Percentiles rank a stretch among this genome's conserved stretches.
These are phyloP conservation scores for Tetrapisispora nanseiensis DNA, from an alignment of 805 yeast genomes.

Conservation along the genomic window DNA sequence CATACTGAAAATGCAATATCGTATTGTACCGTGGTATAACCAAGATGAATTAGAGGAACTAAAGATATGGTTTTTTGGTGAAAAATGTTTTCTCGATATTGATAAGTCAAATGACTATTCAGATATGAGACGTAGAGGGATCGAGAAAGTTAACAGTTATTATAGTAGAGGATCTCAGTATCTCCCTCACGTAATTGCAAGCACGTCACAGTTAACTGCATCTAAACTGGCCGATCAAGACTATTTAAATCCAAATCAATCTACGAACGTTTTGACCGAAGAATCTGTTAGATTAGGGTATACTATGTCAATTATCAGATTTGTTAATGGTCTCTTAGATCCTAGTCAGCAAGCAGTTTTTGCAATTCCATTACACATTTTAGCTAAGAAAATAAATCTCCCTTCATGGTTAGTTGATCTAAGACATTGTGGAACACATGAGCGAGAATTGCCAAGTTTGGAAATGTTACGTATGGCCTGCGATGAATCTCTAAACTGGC, in stretches of 20 bases:
- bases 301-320: conserved; percentile 66
- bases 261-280: conserved; percentile 11
- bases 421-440: conserved; percentile 89
- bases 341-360: conserved; percentile 69
- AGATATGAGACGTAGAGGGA: conserved; percentile 34
- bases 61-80: conserved; percentile 44
- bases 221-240: conserved; percentile 36
- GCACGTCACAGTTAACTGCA: conserved; percentile 51
- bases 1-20: conserved; percentile 19
- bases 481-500: conserved; percentile 62
- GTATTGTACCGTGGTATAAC: conserved; percentile 32
- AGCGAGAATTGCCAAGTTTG: conserved; percentile 56
- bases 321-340: conserved; percentile 87
- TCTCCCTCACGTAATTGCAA: conserved; percentile 63
- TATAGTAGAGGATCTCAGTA: conserved; percentile 43
- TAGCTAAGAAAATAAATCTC: conserved; percentile 59
- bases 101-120: not conserved
- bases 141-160: conserved; percentile 44
- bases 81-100: conserved; percentile 9
- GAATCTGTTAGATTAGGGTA: conserved; percentile 41
- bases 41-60: conserved; percentile 37
- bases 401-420: conserved; percentile 83
- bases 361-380: conserved; percentile 67
- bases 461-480: conserved; percentile 55
- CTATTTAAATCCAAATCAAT: conserved; percentile 19